Evolutionary conservation across 257 asterid genomes (phyloP).

Genomic region (Ehretia macrophylla): DNA sequence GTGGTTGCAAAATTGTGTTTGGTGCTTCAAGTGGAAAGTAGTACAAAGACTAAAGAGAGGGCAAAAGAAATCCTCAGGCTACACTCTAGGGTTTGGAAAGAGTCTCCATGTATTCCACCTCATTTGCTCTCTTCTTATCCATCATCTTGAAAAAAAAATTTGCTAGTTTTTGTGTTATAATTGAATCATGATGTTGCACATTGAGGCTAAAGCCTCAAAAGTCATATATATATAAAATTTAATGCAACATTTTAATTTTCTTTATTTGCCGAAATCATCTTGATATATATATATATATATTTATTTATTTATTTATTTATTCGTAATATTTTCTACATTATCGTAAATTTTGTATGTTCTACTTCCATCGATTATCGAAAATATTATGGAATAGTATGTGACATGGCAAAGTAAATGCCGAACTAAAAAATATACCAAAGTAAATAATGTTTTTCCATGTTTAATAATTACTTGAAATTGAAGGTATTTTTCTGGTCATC

Average conservation of each 20-base stretch:
- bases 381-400: too few species aligned
- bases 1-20: conserved; percentile 70
- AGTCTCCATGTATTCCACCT: conserved; percentile 56
- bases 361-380: too few species aligned
- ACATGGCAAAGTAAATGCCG: too few species aligned
- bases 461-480: too few species aligned
- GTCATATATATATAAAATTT: background rate
- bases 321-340: too few species aligned
- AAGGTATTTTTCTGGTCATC: too few species aligned
- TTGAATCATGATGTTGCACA: background rate
- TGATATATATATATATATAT: too few species aligned
- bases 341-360: too few species aligned
- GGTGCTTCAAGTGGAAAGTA: conserved; percentile 53
- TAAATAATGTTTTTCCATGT: too few species aligned
- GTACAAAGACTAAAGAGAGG: conserved; percentile 45
- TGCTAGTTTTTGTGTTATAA: background rate
- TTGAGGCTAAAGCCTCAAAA: background rate
- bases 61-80: conserved; percentile 44
- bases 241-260: background rate
- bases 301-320: too few species aligned
- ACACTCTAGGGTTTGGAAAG: conserved; percentile 76
- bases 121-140: conserved; percentile 54
- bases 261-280: too few species aligned
- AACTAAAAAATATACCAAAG: too few species aligned
- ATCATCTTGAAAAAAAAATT: conserved; percentile 8